Percentiles rank a stretch among this genome's conserved stretches.
Conservation (phyloP, 2,329 filamentous ascomycete species). For the Fusarium scirpi region DNA sequence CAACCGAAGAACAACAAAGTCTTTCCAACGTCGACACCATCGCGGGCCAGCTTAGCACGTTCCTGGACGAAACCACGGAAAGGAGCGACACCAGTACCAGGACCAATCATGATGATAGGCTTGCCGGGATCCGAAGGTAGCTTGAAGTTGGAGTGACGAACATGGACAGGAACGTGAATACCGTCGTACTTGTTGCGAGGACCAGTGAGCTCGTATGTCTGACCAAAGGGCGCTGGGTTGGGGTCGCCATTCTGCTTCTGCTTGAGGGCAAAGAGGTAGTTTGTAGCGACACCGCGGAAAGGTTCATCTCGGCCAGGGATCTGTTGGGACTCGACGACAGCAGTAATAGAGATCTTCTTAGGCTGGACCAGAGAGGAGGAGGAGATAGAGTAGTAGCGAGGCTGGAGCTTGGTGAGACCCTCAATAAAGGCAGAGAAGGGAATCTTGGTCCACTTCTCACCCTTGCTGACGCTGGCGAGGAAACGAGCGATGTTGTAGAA, state of each 20-base stretch:
- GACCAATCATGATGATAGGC: slow-evolving; percentile 95
- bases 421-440: slow-evolving; percentile 97
- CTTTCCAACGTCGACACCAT: slow-evolving; percentile 85
- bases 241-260: slow-evolving; percentile 95
- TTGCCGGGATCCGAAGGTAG: slow-evolving; percentile 94
- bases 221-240: slow-evolving; percentile 82
- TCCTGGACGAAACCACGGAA: slow-evolving; percentile 97
- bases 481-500: slow-evolving; percentile 92
- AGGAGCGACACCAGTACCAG: slow-evolving; percentile 94
- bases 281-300: slow-evolving; percentile 95
- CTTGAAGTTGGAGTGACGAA: slow-evolving; percentile 99
- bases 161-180: slow-evolving; percentile 92
- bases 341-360: slow-evolving; percentile 94
- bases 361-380: slow-evolving; percentile 95
- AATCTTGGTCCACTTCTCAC: slow-evolving; percentile 82
- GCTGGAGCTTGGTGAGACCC: slow-evolving; percentile 92
- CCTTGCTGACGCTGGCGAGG: slow-evolving; percentile 77
- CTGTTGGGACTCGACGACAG: slow-evolving; percentile 86
- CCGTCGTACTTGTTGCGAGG: slow-evolving; percentile 98
- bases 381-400: slow-evolving; percentile 99
- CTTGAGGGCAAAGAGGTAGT: slow-evolving; percentile 94
- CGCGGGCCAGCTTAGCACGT: slow-evolving; percentile 82
- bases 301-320: slow-evolving; percentile 82
- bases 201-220: slow-evolving; percentile 87
- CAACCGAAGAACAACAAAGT: slow-evolving; percentile 97